Evolutionary conservation across 805 yeast species (phyloP).

Genomic region (Teunomyces tritomae): DNA sequence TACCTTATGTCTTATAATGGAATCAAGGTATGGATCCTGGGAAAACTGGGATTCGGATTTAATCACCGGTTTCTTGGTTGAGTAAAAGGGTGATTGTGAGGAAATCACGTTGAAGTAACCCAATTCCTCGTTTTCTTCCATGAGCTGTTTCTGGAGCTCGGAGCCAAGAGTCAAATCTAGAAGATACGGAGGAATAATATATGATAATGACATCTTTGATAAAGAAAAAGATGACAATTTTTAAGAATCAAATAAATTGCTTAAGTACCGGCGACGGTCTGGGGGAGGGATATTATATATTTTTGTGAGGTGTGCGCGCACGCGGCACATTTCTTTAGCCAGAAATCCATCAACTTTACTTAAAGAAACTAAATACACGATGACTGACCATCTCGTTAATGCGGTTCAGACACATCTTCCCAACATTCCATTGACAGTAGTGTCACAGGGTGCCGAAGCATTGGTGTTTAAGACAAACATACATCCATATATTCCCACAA

Average conservation of each 20-base stretch:
- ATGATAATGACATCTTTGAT: slow-evolving; percentile 9
- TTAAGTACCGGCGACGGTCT: neutral
- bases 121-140: slow-evolving; percentile 21
- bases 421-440: slow-evolving; percentile 47
- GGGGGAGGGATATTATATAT: neutral
- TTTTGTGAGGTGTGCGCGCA: neutral
- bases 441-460: slow-evolving; percentile 93
- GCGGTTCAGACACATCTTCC: slow-evolving; percentile 44
- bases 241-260: neutral
- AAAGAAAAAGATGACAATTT: neutral
- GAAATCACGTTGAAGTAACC: slow-evolving; percentile 26
- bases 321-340: neutral
- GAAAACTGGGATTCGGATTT: slow-evolving; percentile 18
- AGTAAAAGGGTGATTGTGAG: slow-evolving; percentile 22
- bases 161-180: slow-evolving; percentile 38
- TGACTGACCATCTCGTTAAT: slow-evolving; percentile 55
- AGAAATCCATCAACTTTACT: too few species aligned
- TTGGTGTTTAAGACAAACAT: slow-evolving; percentile 59
- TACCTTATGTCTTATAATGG: slow-evolving; percentile 31
- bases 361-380: slow-evolving; percentile 15
- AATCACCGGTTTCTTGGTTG: slow-evolving; percentile 12
- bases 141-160: slow-evolving; percentile 24
- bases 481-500: slow-evolving; percentile 59
- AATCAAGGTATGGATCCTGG: slow-evolving; percentile 30
- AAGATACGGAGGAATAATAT: slow-evolving; percentile 43